phyloP scores from a whole-genome alignment of 2,329 filamentous ascomycete genomes.

The Alternaria burnsii region DNA sequence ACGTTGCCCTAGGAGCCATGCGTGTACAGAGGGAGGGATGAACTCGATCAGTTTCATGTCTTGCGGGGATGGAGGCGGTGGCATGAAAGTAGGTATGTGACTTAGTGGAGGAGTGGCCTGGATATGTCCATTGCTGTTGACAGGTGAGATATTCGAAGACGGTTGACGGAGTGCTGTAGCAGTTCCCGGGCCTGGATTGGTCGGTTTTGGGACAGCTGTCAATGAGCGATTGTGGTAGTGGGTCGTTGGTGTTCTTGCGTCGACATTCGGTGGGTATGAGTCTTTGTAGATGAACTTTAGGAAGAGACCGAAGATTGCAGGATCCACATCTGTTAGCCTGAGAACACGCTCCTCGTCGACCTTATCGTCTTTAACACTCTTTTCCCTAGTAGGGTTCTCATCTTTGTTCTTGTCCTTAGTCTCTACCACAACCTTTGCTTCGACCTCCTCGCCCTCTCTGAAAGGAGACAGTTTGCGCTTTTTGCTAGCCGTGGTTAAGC shows the following conservation, averaged over 20 bases:
- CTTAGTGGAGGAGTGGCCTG: neutral
- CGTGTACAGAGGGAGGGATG: constrained; percentile 19
- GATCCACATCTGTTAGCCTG: constrained; percentile 16
- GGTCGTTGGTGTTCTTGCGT: neutral
- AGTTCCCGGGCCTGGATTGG: neutral
- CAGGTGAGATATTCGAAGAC: too few species aligned
- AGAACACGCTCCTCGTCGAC: neutral
- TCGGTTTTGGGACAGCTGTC: neutral
- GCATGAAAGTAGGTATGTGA: neutral
- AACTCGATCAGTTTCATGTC: neutral
- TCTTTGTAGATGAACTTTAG: constrained; percentile 33
- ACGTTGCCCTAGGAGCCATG: constrained; percentile 27
- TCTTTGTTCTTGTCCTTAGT: neutral
- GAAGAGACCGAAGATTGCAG: constrained; percentile 30
- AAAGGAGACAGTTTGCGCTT: constrained; percentile 19
- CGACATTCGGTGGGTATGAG: constrained; percentile 21
- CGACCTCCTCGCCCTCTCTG: neutral
- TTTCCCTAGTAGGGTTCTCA: neutral
- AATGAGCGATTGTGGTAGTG: neutral
- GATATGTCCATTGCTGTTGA: too few species aligned
- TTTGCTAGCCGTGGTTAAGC: constrained; percentile 6
- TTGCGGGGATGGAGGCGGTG: neutral
- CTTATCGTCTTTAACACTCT: neutral
- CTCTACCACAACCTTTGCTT: neutral
- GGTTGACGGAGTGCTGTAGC: neutral